phyloP scores from a whole-genome alignment of 441 rosid genomes.

The Eruca vesicaria region DNA sequence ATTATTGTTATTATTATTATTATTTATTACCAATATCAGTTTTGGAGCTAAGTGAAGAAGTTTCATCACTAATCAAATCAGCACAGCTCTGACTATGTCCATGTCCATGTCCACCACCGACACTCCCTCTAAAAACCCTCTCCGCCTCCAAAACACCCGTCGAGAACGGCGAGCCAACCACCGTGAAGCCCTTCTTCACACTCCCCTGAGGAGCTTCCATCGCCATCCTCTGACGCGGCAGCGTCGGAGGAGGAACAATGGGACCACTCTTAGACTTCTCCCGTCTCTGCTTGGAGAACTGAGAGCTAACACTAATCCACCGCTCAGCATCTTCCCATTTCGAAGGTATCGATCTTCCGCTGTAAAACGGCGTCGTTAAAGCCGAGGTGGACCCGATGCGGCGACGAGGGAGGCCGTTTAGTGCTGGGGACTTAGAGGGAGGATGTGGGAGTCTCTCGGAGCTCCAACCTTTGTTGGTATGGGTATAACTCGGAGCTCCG shows the following conservation, averaged over 20 bases:
- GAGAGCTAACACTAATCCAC: conserved; percentile 57
- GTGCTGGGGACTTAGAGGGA: conserved; percentile 16
- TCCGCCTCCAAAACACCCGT: conserved; percentile 80
- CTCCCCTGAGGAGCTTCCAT: conserved; percentile 35
- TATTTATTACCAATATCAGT: conserved; percentile 39
- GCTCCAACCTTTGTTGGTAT: conserved; percentile 75
- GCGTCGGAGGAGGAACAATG: conserved; percentile 52
- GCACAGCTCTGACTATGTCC: conserved; percentile 50
- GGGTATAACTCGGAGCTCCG: conserved; percentile 46
- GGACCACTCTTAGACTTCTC: conserved; percentile 94
- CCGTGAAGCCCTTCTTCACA: conserved; percentile 41
- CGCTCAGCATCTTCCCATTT: conserved; percentile 97
- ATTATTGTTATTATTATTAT: neutral
- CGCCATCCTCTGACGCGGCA: conserved; percentile 42
- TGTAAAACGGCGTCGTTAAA: conserved; percentile 56
- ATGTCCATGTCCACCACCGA: conserved; percentile 23
- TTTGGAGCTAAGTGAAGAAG: conserved; percentile 54
- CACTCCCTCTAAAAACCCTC: conserved; percentile 51
- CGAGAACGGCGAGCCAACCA: conserved; percentile 68
- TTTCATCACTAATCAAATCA: conserved; percentile 61
- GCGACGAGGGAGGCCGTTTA: conserved; percentile 44
- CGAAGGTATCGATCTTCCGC: conserved; percentile 75
- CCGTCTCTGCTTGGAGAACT: conserved; percentile 44
- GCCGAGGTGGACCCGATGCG: conserved; percentile 41
- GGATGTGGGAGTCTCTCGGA: conserved; percentile 81